These are phyloP conservation scores for Rhizomucor pusillus DNA, from an alignment of 371 early-diverging fungal species.

Conservation along the genomic window DNA sequence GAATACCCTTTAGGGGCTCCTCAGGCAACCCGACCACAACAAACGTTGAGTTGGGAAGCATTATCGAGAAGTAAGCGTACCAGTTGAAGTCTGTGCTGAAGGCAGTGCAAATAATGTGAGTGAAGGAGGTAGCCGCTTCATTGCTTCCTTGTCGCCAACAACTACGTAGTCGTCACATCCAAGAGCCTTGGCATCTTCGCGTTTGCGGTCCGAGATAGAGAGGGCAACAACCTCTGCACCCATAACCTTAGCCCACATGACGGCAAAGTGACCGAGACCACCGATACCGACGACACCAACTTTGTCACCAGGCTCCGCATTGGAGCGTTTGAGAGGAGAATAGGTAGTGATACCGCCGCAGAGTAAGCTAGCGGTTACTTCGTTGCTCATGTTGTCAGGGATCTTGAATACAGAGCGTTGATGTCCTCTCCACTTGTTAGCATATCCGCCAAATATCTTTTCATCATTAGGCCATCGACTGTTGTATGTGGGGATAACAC, in stretches of 20 bases:
- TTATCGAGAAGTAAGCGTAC: slow-evolving; percentile 32
- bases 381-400: slow-evolving; percentile 54
- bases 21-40: slow-evolving; percentile 66
- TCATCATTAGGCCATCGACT: slow-evolving; percentile 51
- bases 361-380: slow-evolving; percentile 53
- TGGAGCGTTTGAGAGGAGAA: slow-evolving; percentile 50
- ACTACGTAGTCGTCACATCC: slow-evolving; percentile 37
- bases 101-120: slow-evolving; percentile 38
- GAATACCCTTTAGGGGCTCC: slow-evolving; percentile 28
- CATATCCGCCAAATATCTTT: slow-evolving; percentile 66
- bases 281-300: slow-evolving; percentile 71
- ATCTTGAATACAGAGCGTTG: slow-evolving; percentile 56
- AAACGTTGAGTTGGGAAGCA: slow-evolving; percentile 43
- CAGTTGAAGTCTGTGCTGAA: slow-evolving; percentile 38
- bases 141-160: slow-evolving; percentile 16
- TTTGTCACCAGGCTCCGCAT: slow-evolving; percentile 41
- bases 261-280: slow-evolving; percentile 16
- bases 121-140: slow-evolving; percentile 12
- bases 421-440: slow-evolving; percentile 60
- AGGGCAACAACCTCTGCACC: slow-evolving; percentile 62
- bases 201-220: slow-evolving; percentile 32
- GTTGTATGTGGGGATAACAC: slow-evolving; percentile 26
- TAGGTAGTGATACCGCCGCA: slow-evolving; percentile 61
- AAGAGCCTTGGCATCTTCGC: slow-evolving; percentile 28
- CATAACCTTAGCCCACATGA: slow-evolving; percentile 54